Conservation (phyloP, 2,329 filamentous ascomycete genomes). For the Nemania bipapillata region DNA sequence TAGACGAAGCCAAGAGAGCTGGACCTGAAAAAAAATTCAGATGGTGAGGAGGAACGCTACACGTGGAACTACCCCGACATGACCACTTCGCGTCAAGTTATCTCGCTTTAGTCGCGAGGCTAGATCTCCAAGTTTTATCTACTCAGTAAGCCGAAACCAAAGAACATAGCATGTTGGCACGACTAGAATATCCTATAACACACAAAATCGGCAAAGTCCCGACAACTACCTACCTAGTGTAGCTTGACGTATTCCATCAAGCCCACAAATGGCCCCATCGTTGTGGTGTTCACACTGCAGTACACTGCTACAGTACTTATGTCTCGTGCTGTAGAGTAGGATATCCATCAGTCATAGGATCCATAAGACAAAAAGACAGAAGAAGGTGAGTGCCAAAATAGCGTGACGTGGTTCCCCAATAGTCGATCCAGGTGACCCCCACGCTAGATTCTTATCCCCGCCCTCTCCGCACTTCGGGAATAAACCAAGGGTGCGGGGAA, state of each 20-base stretch:
- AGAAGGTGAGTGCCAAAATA: background rate
- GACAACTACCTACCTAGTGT: background rate
- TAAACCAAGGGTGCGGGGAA: background rate
- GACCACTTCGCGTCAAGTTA: background rate
- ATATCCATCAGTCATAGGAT: background rate
- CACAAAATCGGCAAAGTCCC: background rate
- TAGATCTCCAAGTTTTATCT: background rate
- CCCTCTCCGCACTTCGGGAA: background rate
- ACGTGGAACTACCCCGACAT: background rate
- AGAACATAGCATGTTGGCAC: background rate
- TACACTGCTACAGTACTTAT: background rate
- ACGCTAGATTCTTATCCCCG: background rate
- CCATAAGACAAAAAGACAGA: background rate
- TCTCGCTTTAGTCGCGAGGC: background rate
- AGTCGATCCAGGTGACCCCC: background rate
- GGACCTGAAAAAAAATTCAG: background rate
- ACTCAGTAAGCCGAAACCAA: background rate
- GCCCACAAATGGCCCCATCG: background rate
- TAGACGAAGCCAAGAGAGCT: conserved; percentile 4
- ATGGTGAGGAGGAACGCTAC: background rate
- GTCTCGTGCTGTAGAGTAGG: background rate
- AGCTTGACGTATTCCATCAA: background rate
- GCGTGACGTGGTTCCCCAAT: background rate
- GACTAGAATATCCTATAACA: no score
- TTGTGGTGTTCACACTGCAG: background rate